Conservation (phyloP, 2,329 filamentous ascomycete genomes). For the Penicillium occitanis region DNA sequence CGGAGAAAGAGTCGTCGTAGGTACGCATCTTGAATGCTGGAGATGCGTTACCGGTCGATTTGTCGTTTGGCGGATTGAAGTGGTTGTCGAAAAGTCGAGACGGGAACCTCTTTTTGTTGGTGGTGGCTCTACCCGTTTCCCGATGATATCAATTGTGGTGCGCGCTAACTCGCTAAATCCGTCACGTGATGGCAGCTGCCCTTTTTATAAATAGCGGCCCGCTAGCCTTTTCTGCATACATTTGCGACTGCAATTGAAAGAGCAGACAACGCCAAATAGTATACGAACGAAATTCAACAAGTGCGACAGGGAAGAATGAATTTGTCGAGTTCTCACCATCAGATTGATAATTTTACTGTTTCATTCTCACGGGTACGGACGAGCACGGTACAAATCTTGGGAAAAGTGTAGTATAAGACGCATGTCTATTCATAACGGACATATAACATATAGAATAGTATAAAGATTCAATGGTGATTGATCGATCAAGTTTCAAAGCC, state of each 20-base stretch:
- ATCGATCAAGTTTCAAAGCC: neutral
- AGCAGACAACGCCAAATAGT: neutral
- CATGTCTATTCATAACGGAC: slow-evolving; percentile 18
- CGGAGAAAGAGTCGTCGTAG: slow-evolving; percentile 77
- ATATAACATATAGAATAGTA: slow-evolving; percentile 7
- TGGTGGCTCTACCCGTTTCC: neutral
- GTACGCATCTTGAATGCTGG: slow-evolving; percentile 66
- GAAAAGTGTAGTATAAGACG: slow-evolving; percentile 4
- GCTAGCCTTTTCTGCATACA: neutral
- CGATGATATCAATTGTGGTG: slow-evolving; percentile 40
- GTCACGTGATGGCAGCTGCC: slow-evolving; percentile 46
- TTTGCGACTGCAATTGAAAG: neutral
- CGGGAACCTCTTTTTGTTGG: slow-evolving; percentile 18
- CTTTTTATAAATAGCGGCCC: slow-evolving; percentile 29
- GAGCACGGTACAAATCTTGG: neutral
- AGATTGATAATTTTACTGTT: neutral
- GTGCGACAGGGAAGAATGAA: neutral
- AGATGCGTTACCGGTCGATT: slow-evolving; percentile 45
- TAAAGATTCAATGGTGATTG: slow-evolving; percentile 1
- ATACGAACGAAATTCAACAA: neutral
- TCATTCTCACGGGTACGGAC: neutral
- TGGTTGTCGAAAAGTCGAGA: slow-evolving; percentile 42
- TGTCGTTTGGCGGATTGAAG: slow-evolving; percentile 45
- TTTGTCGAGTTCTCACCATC: neutral
- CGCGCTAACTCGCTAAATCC: slow-evolving; percentile 46